Evolutionary conservation across 768 basidiomycete species (phyloP).

Genomic region (Pholiota microspora): DNA sequence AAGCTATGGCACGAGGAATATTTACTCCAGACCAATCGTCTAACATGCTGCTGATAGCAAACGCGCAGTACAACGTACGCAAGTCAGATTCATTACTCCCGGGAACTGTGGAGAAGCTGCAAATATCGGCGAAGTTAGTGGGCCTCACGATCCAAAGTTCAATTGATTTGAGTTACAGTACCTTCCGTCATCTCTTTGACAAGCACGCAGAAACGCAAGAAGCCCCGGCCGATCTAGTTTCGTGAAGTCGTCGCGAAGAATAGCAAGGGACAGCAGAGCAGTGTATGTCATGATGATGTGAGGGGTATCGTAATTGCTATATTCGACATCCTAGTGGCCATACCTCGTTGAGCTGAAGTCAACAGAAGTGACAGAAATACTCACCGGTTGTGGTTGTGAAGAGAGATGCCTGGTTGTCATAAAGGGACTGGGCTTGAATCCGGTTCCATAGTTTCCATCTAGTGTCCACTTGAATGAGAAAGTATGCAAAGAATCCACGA

Average conservation of each 20-base stretch:
- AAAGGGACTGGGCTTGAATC: constrained; percentile 75
- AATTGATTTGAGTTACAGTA: constrained; percentile 27
- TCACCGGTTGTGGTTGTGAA: constrained; percentile 11
- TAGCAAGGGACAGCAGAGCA: constrained; percentile 76
- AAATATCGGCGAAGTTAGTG: constrained; percentile 4
- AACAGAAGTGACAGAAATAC: constrained; percentile 1
- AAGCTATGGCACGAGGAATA: constrained; percentile 55
- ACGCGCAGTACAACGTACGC: constrained; percentile 84
- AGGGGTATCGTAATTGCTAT: constrained; percentile 60
- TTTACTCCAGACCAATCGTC: constrained; percentile 78
- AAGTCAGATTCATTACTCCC: constrained; percentile 72
- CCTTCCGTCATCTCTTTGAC: constrained; percentile 86
- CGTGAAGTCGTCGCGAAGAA: constrained; percentile 84
- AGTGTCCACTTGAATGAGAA: not conserved
- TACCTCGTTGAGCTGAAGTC: not conserved
- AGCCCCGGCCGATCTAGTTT: constrained; percentile 69
- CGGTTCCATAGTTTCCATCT: constrained; percentile 62
- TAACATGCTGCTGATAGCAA: constrained; percentile 77
- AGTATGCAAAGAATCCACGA: not conserved
- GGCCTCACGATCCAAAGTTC: not conserved
- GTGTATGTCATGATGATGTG: constrained; percentile 96
- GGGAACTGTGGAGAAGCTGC: constrained; percentile 73
- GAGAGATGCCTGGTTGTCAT: constrained; percentile 40
- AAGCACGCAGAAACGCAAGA: constrained; percentile 61
- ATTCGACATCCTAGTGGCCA: constrained; percentile 25